Percentiles rank a stretch among this genome's conserved stretches.
phyloP scores from a whole-genome alignment of 2,329 filamentous ascomycete genomes.

The Fusarium pininemorale region DNA sequence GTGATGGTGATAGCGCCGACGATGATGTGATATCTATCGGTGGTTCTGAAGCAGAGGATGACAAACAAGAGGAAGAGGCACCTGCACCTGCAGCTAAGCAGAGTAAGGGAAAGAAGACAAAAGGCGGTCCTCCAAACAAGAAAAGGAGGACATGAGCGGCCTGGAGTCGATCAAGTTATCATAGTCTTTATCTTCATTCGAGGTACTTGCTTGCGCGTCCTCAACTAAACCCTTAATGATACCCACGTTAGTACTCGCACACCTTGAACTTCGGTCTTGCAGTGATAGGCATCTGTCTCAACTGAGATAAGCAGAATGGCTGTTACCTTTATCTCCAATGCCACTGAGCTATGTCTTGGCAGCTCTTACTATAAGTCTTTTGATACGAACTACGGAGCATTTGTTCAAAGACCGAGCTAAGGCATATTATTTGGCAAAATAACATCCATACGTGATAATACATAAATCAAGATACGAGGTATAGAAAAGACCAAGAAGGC shows the following conservation, averaged over 20 bases:
- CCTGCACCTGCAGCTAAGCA: constrained; percentile 10
- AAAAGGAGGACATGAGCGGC: constrained; percentile 39
- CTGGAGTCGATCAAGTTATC: constrained; percentile 3
- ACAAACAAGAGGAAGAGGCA: constrained; percentile 38
- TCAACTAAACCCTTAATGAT: constrained; percentile 32
- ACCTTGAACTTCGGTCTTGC: background rate
- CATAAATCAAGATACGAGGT: background rate
- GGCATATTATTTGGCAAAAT: background rate
- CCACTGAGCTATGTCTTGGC: background rate
- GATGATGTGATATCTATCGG: constrained; percentile 48
- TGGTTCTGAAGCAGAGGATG: constrained; percentile 41
- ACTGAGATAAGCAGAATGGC: background rate
- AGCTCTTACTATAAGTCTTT: background rate
- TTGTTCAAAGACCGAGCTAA: background rate
- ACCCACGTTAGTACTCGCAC: constrained; percentile 34
- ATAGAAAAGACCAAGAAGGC: background rate
- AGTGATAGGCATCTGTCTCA: background rate
- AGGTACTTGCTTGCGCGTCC: constrained; percentile 28
- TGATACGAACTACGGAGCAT: background rate
- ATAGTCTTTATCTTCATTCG: constrained; percentile 29
- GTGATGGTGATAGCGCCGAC: constrained; percentile 53
- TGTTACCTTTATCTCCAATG: background rate
- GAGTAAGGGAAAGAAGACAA: constrained; percentile 31
- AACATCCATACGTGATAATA: no score
- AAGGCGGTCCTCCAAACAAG: constrained; percentile 38